phyloP scores from a whole-genome alignment of 2,329 filamentous ascomycete species.

The Nemania diffusa region DNA sequence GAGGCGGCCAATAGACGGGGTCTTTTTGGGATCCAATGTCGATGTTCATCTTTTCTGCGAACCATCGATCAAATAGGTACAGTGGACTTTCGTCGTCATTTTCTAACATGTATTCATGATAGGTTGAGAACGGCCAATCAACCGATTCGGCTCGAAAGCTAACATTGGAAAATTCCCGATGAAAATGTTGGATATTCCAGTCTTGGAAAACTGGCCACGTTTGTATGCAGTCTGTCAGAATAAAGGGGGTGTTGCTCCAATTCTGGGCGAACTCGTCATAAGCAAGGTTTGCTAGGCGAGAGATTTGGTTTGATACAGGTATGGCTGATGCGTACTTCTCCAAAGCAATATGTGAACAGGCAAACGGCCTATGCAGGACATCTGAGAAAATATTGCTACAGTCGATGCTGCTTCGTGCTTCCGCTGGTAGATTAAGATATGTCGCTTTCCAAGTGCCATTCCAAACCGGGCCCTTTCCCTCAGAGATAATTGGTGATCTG shows the following conservation, averaged over 20 bases:
- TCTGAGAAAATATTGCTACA: constrained; percentile 90
- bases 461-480: constrained; percentile 69
- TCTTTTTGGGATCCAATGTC: constrained; percentile 61
- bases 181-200: constrained; percentile 78
- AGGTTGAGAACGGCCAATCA: constrained; percentile 87
- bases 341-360: constrained; percentile 81
- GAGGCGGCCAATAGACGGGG: constrained; percentile 78
- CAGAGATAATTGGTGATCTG: constrained; percentile 49
- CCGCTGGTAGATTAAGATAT: constrained; percentile 67
- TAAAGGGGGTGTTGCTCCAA: constrained; percentile 86
- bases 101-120: constrained; percentile 82
- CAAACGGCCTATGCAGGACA: constrained; percentile 87
- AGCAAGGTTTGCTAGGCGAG: constrained; percentile 73
- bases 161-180: constrained; percentile 70
- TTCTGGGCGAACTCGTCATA: constrained; percentile 76
- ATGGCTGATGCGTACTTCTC: constrained; percentile 75
- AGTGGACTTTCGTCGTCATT: constrained; percentile 87
- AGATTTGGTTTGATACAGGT: constrained; percentile 77
- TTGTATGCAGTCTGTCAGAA: constrained; percentile 83
- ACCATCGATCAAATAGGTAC: constrained; percentile 89
- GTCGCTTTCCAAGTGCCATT: constrained; percentile 87
- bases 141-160: constrained; percentile 91
- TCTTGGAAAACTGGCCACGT: constrained; percentile 79
- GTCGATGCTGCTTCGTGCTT: constrained; percentile 67
- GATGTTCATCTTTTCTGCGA: constrained; percentile 86